Base-by-base conservation (phyloP, 2,329 filamentous ascomycete species). In the Conoideocrella luteorostrata region DNA sequence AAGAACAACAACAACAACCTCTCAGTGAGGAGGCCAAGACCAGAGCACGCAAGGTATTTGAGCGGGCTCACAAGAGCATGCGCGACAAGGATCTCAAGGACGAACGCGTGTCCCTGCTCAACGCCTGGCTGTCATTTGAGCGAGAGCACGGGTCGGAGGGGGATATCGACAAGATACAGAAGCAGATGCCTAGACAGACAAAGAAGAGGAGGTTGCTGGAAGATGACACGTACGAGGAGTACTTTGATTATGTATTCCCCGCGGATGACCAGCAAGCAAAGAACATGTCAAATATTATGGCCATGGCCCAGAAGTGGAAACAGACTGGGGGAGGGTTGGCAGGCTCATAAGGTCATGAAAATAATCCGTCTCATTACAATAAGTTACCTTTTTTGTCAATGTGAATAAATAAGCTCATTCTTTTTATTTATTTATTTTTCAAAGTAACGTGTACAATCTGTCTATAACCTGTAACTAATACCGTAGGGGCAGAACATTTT, bases 181-280 rank as follows among this genome's bases (percentile, higher is more conserved):
- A 84, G 62, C 88, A 95, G 72, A 95, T 97, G 89, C 93, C 93
- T 26, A 79, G 90, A 52, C 83, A 84, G 67, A 86, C 88, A 59
- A 97, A 95, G 82, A 91, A 93, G 75, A 77, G 88, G 58, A 84
- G 93, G 64, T 88, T 82, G 76, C 67, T 95, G 63, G 90, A 95
- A 61, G 91, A 96, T 66, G 90, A 93, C 62, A 83, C 80, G 29
- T 96, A 88, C 70, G 61, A 98, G 74, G 93, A 98, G 69, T 97
- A 95, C 65, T 80, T 93, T 68, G 93, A 97, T 64, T 97, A 95
- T 57, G 80, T 98, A 26, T 98, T 98, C 79, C 93, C 93, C 1
- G 89, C 88, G 4, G 93, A 97, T 69, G 90, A 96, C 63, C 80
- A 88, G 68, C 84, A 88, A 60, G 84, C 85, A 44, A 85, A 85